Percentiles rank a stretch among this genome's conserved stretches.
Evolutionary conservation across 31 red algal species (phyloP).

Genomic region (Odonthalia washingtoniensis): DNA sequence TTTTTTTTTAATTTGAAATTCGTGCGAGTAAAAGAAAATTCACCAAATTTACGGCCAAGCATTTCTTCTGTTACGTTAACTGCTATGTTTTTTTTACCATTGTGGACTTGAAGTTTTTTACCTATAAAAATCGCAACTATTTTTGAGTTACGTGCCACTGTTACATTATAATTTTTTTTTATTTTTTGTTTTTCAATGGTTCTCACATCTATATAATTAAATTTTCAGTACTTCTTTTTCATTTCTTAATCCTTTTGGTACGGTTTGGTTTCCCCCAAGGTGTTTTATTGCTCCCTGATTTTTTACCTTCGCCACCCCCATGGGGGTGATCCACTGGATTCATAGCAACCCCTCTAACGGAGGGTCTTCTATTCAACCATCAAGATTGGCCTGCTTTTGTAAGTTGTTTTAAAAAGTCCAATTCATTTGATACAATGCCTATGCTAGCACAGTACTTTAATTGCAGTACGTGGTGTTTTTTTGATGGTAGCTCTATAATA

Average conservation of each 20-base stretch:
- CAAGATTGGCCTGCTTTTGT: neutral
- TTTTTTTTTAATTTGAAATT: slow-evolving; percentile 15
- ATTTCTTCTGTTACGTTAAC: slow-evolving; percentile 24
- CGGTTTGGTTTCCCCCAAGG: neutral
- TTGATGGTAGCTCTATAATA: neutral
- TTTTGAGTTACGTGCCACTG: neutral
- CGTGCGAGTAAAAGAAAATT: slow-evolving; percentile 20
- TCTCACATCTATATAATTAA: neutral
- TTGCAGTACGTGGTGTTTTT: neutral
- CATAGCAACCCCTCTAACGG: slow-evolving; percentile 6
- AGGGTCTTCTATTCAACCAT: neutral
- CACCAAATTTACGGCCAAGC: slow-evolving; percentile 31
- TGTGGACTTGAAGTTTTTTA: slow-evolving; percentile 10
- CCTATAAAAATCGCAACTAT: slow-evolving; percentile 11
- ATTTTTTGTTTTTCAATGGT: neutral
- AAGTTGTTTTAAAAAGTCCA: neutral
- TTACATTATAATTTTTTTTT: slow-evolving; percentile 4
- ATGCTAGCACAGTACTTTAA: neutral
- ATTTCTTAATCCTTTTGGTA: neutral
- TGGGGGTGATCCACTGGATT: slow-evolving; percentile 1
- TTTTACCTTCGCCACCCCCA: neutral
- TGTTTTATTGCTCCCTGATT: neutral
- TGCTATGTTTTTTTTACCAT: too few relatives aligned
- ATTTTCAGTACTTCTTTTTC: slow-evolving; percentile 2
- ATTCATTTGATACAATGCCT: slow-evolving; percentile 5